Conservation (phyloP, 306 rosid genomes). For the Sicyos baderoa region DNA sequence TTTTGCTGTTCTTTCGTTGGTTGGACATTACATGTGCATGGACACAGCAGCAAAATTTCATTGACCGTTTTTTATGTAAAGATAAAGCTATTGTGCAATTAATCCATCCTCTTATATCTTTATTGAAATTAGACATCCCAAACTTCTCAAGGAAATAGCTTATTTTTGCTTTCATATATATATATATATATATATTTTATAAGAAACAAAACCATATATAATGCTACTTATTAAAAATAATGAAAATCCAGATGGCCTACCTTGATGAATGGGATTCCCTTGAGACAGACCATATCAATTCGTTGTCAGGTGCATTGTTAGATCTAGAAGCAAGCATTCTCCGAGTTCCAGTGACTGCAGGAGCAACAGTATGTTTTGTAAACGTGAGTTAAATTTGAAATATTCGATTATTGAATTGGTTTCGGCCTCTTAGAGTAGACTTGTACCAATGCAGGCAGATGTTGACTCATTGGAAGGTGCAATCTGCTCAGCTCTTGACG, state of each 20-base stretch:
- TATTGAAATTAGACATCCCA: not conserved
- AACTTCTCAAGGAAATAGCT: not conserved
- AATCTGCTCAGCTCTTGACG: conserved; percentile 78
- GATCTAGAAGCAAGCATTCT: conserved; percentile 94
- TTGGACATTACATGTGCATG: not conserved
- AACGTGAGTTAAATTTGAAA: conserved; percentile 17
- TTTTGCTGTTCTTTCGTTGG: not conserved
- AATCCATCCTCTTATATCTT: not conserved
- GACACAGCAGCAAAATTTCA: not conserved
- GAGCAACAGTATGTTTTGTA: conserved; percentile 59
- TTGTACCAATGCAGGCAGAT: conserved; percentile 58
- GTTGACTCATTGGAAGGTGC: conserved; percentile 74
- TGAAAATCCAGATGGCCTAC: conserved; percentile 51
- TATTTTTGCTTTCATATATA: not conserved
- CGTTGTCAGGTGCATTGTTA: conserved; percentile 75
- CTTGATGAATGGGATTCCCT: conserved; percentile 82
- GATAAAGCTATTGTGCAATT: not conserved
- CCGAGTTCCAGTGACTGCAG: conserved; percentile 77
- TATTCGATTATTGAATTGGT: conserved; percentile 14
- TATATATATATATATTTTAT: not conserved
- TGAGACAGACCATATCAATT: conserved; percentile 63
- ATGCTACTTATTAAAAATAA: not conserved
- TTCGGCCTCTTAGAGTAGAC: conserved; percentile 15
- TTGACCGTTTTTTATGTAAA: not conserved
- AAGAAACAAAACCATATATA: no score